Evolutionary conservation across 495 filamentous ascomycete species (phyloP).

Genomic region (Talaromyces stipitatus): DNA sequence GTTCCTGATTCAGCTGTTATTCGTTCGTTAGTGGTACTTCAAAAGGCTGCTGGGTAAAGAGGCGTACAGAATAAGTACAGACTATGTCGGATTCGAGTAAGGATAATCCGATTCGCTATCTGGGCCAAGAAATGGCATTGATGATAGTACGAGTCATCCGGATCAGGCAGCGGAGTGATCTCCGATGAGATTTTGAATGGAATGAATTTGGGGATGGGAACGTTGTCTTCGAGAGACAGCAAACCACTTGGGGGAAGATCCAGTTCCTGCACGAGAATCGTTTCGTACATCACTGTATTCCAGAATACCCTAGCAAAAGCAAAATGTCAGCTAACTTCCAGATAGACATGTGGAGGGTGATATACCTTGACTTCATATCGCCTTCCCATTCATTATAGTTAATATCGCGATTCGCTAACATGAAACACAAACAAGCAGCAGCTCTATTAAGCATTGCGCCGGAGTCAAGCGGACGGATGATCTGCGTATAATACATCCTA

Average conservation of each 20-base stretch:
- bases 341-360: no score
- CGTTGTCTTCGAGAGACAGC: constrained; percentile 34
- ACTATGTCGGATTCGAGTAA: constrained; percentile 40
- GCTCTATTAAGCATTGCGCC: constrained; percentile 44
- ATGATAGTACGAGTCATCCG: constrained; percentile 38
- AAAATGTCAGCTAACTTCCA: background rate
- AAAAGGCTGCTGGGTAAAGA: background rate
- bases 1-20: constrained; percentile 35
- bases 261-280: constrained; percentile 39
- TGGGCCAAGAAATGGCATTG: constrained; percentile 45
- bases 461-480: constrained; percentile 38
- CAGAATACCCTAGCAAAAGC: constrained; percentile 30
- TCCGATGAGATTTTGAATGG: constrained; percentile 14
- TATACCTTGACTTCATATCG: constrained; percentile 35
- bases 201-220: constrained; percentile 43
- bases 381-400: constrained; percentile 42
- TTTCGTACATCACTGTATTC: constrained; percentile 44
- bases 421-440: constrained; percentile 37
- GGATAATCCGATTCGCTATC: constrained; percentile 41
- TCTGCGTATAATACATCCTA: constrained; percentile 36
- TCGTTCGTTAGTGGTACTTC: background rate
- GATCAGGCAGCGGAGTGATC: constrained; percentile 24
- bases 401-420: constrained; percentile 39
- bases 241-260: constrained; percentile 39
- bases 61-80: constrained; percentile 40